Conservation (phyloP, 257 asterid genomes). For the Salvia splendens region DNA sequence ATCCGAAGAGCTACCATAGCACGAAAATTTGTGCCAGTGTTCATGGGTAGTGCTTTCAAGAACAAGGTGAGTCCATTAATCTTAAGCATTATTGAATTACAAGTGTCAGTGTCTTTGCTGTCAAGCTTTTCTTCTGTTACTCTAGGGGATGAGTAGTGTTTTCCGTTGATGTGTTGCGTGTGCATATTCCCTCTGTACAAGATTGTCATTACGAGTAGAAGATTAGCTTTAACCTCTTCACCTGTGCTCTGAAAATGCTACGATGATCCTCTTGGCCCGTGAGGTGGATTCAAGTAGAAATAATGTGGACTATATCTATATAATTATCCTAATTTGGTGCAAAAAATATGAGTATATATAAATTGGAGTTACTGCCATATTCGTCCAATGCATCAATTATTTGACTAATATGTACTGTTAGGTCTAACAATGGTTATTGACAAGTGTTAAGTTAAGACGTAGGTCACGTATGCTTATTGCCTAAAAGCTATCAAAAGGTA, state of each 20-base stretch:
- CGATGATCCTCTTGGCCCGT: constrained; percentile 6
- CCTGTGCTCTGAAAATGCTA: constrained; percentile 19
- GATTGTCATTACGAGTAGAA: background rate
- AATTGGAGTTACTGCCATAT: constrained; percentile 6
- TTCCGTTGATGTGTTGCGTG: constrained; percentile 1
- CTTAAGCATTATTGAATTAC: background rate
- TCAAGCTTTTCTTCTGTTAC: constrained; percentile 18
- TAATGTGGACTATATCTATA: constrained; percentile 1
- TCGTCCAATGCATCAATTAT: background rate
- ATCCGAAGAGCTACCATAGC: constrained; percentile 90
- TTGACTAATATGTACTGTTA: background rate
- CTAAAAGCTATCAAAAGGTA: too few species aligned
- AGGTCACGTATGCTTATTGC: background rate
- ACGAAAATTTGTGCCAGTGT: constrained; percentile 86
- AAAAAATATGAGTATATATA: background rate
- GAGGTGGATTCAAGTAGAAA: constrained; percentile 15
- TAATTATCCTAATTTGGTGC: background rate
- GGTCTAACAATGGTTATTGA: background rate
- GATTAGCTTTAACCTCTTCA: constrained; percentile 12
- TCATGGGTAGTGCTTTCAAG: constrained; percentile 99
- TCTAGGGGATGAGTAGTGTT: constrained; percentile 5
- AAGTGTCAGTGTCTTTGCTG: background rate
- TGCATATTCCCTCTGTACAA: constrained; percentile 1
- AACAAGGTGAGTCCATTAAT: constrained; percentile 68
- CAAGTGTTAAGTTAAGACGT: background rate